These are phyloP conservation scores for Ceratopteris richardii DNA, from an alignment of 75 land plant species.

Conservation along the genomic window DNA sequence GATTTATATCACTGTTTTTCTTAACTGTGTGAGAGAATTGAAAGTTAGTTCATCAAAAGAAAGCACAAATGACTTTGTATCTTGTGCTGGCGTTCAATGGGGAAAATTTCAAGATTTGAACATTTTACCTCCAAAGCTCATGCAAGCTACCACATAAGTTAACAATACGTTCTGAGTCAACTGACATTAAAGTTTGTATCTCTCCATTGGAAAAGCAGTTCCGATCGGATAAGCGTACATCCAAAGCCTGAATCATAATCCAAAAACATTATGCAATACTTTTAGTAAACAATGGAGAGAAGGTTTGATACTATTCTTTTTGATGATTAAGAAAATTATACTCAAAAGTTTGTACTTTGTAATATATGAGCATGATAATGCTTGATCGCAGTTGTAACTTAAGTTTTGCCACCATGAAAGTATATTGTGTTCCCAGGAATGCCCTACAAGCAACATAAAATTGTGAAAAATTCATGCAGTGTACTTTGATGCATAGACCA, in stretches of 20 bases:
- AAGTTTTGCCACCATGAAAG: constrained; percentile 53
- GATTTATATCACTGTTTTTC: too few relatives aligned
- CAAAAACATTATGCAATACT: neutral
- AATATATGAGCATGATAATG: constrained; percentile 68
- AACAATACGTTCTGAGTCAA: constrained; percentile 76
- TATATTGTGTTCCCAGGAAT: constrained; percentile 76
- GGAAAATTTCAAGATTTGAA: neutral
- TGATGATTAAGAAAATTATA: neutral
- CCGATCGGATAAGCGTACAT: constrained; percentile 51
- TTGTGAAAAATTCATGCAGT: too few relatives aligned
- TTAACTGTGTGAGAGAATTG: too few relatives aligned
- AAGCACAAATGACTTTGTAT: too few relatives aligned
- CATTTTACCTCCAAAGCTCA: constrained; percentile 84
- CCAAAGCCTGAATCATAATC: constrained; percentile 25
- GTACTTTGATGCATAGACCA: too few relatives aligned
- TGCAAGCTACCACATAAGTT: constrained; percentile 70
- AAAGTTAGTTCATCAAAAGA: too few relatives aligned
- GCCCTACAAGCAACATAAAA: constrained; percentile 29
- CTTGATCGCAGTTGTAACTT: constrained; percentile 63
- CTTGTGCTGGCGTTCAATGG: too few relatives aligned
- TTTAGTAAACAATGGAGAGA: neutral
- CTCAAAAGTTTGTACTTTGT: constrained; percentile 46
- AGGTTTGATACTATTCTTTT: neutral
- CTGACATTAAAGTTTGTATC: constrained; percentile 92
- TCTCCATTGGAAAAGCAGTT: constrained; percentile 80